Conservation (phyloP, 2,329 filamentous ascomycete genomes). For the Talaromyces verruculosus region DNA sequence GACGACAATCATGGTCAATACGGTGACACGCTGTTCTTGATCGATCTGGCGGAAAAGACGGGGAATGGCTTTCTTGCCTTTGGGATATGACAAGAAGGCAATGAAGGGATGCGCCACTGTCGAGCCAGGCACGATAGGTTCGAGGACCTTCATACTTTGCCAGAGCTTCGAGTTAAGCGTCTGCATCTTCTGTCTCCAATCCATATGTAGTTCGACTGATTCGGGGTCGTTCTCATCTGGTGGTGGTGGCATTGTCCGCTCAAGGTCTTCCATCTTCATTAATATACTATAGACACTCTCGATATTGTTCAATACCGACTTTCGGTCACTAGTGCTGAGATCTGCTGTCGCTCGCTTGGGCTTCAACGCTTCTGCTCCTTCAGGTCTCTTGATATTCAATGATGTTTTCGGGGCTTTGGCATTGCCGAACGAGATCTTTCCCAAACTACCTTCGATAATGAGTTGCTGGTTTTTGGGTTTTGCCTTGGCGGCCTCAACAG, state of each 20-base stretch:
- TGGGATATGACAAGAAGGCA: constrained; percentile 87
- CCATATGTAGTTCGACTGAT: constrained; percentile 69
- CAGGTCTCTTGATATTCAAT: constrained; percentile 88
- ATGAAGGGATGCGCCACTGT: constrained; percentile 84
- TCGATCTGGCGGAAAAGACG: constrained; percentile 92
- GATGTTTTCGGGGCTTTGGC: constrained; percentile 94
- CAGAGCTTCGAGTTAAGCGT: constrained; percentile 78
- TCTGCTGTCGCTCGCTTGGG: constrained; percentile 48
- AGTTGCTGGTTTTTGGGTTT: constrained; percentile 97
- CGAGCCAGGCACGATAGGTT: constrained; percentile 75
- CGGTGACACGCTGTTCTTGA: constrained; percentile 85
- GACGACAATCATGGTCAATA: constrained; percentile 92
- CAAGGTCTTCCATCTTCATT: constrained; percentile 93
- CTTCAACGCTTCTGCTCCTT: constrained; percentile 62
- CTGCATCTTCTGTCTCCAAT: constrained; percentile 72
- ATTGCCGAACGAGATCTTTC: constrained; percentile 99
- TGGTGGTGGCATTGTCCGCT: constrained; percentile 72
- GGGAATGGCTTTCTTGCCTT: constrained; percentile 94
- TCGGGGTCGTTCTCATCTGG: constrained; percentile 66
- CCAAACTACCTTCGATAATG: constrained; percentile 91
- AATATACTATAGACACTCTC: constrained; percentile 83
- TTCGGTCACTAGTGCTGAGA: constrained; percentile 70
- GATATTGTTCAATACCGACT: constrained; percentile 79
- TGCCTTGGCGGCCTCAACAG: constrained; percentile 94
- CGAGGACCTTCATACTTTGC: constrained; percentile 85